These are phyloP conservation scores for Thalassiosira hispida DNA, from an alignment of 352 stramenopile genomes.

Conservation along the genomic window DNA sequence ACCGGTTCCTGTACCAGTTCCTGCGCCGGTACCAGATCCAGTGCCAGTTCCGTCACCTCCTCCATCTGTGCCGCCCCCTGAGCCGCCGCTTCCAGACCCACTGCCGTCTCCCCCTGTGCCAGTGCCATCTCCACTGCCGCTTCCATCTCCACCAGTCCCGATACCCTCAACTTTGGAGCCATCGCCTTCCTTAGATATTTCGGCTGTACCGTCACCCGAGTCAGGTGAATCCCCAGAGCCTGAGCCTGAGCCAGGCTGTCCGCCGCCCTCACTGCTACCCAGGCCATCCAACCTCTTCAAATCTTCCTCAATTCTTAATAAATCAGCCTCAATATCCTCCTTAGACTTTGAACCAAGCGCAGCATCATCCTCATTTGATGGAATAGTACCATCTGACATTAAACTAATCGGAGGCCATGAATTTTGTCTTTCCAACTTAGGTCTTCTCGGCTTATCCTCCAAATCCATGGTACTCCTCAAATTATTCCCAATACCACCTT, in stretches of 20 bases:
- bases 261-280: background rate
- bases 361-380: background rate
- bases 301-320: constrained; percentile 13
- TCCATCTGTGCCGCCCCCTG: too few species aligned
- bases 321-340: constrained; percentile 14
- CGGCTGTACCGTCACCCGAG: too few species aligned
- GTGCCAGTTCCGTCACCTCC: too few species aligned
- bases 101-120: background rate
- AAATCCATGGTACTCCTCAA: background rate
- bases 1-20: too few species aligned
- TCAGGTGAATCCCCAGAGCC: background rate
- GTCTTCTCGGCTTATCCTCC: background rate
- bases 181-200: too few species aligned
- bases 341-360: background rate
- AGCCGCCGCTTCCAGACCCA: background rate
- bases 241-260: too few species aligned
- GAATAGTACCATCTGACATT: background rate
- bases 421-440: constrained; percentile 4
- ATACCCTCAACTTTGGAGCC: too few species aligned
- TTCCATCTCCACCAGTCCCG: too few species aligned
- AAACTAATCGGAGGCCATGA: constrained; percentile 10
- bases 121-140: background rate
- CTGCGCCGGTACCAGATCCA: background rate
- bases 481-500: background rate
- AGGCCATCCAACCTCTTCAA: constrained; percentile 14